phyloP scores from a whole-genome alignment of 371 early-diverging fungal species.

The Mucor piriformis region DNA sequence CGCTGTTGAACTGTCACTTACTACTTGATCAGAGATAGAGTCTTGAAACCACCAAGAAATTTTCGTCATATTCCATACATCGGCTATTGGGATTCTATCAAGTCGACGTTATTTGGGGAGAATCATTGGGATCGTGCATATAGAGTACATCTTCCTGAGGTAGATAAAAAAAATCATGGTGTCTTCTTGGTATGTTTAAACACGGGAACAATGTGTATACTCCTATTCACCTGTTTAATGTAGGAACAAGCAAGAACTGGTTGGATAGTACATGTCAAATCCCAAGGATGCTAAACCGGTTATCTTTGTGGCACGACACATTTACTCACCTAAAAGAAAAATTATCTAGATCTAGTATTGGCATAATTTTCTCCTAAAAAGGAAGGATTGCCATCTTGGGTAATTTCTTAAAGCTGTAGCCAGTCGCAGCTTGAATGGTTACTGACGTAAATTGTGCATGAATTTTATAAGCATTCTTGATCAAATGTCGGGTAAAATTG shows the following conservation, averaged over 20 bases:
- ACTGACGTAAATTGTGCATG: too few species aligned
- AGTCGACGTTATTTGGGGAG: not conserved
- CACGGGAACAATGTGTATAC: too few species aligned
- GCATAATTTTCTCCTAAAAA: too few species aligned
- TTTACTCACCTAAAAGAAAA: not conserved
- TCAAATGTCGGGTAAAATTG: too few species aligned
- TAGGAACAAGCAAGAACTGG: not conserved
- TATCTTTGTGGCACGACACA: not conserved
- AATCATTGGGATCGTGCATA: not conserved
- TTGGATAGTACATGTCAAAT: conserved; percentile 7
- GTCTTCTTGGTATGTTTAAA: conserved; percentile 12
- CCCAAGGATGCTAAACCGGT: conserved; percentile 1
- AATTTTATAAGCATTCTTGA: too few species aligned
- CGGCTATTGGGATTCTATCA: conserved; percentile 1
- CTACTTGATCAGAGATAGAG: not conserved
- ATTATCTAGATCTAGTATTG: not conserved
- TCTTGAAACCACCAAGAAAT: conserved; percentile 18
- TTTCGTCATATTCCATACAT: conserved; percentile 31
- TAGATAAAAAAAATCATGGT: conserved; percentile 5
- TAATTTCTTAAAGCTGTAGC: too few species aligned
- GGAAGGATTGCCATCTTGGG: too few species aligned
- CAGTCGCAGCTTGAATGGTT: too few species aligned
- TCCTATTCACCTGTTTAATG: not conserved
- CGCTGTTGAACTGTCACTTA: conserved; percentile 3
- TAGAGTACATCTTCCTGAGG: not conserved